A percentile compares a stretch with the other conserved stretches of the same genome.
These are phyloP conservation scores for Tolypocladium inflatum DNA, from an alignment of 2,329 filamentous ascomycete species.

Conservation along the genomic window DNA sequence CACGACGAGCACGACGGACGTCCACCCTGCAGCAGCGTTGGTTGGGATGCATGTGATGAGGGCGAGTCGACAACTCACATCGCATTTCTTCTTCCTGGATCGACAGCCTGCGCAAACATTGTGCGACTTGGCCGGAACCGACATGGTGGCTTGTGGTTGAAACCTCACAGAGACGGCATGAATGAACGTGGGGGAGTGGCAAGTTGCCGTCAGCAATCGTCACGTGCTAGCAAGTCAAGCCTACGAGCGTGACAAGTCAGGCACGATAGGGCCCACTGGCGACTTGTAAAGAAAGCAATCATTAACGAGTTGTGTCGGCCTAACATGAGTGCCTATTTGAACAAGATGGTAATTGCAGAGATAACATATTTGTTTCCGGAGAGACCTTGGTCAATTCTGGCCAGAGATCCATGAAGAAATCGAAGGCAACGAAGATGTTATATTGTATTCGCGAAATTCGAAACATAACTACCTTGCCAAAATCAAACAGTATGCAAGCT, in stretches of 20 bases:
- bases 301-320: not conserved
- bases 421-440: too few species aligned
- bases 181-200: not conserved
- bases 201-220: not conserved
- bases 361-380: too few species aligned
- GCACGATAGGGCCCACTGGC: not conserved
- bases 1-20: constrained; percentile 2
- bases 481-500: too few species aligned
- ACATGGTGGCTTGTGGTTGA: constrained; percentile 6
- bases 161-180: not conserved
- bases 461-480: too few species aligned
- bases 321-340: not conserved
- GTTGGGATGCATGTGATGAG: constrained; percentile 7
- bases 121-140: constrained; percentile 12
- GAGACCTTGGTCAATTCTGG: too few species aligned
- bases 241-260: not conserved
- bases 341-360: too few species aligned
- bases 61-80: constrained; percentile 4
- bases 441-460: too few species aligned
- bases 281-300: not conserved
- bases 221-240: not conserved
- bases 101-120: constrained; percentile 15
- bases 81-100: constrained; percentile 15
- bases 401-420: too few species aligned
- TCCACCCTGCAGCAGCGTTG: constrained; percentile 3